Evolutionary conservation across 495 filamentous ascomycete species (phyloP).

Genomic region (Gamarada debralockiae): DNA sequence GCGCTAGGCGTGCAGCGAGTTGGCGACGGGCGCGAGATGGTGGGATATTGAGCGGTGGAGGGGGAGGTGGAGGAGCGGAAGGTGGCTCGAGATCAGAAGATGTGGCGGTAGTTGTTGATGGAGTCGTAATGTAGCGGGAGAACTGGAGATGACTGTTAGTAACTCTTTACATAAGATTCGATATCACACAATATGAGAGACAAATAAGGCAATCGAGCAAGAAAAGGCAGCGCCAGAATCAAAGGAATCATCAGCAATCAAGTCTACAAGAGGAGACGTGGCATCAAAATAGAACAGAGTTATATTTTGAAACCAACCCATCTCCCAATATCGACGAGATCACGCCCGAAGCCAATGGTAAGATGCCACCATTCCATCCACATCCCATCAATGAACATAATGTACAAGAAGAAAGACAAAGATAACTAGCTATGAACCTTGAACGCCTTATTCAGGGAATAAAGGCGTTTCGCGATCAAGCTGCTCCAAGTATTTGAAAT

Average conservation of each 20-base stretch:
- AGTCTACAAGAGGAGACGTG: neutral
- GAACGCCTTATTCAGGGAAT: slow-evolving; percentile 23
- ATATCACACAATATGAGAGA: slow-evolving; percentile 8
- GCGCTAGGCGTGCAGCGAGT: slow-evolving; percentile 75
- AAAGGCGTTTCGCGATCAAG: slow-evolving; percentile 28
- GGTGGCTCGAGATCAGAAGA: slow-evolving; percentile 35
- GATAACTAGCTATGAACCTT: slow-evolving; percentile 12
- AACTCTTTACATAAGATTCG: neutral
- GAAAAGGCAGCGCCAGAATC: neutral
- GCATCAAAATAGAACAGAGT: slow-evolving; percentile 15
- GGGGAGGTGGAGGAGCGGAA: slow-evolving; percentile 49
- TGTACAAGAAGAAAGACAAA: slow-evolving; percentile 20
- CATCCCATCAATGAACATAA: slow-evolving; percentile 5
- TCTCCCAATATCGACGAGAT: slow-evolving; percentile 14
- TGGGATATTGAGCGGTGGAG: slow-evolving; percentile 69
- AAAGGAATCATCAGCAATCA: neutral
- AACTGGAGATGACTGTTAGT: slow-evolving; percentile 20
- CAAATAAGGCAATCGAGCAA: slow-evolving; percentile 4
- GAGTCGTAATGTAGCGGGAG: slow-evolving; percentile 28
- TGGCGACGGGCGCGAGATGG: slow-evolving; percentile 86
- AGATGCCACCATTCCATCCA: slow-evolving; percentile 3
- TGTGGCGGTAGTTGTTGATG: slow-evolving; percentile 24
- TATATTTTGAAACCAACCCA: slow-evolving; percentile 4
- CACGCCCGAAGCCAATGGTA: neutral
- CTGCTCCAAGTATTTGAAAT: slow-evolving; percentile 28